Conservation (phyloP, 2,329 filamentous ascomycete species). For the Sarocladiaceae sp. region DNA sequence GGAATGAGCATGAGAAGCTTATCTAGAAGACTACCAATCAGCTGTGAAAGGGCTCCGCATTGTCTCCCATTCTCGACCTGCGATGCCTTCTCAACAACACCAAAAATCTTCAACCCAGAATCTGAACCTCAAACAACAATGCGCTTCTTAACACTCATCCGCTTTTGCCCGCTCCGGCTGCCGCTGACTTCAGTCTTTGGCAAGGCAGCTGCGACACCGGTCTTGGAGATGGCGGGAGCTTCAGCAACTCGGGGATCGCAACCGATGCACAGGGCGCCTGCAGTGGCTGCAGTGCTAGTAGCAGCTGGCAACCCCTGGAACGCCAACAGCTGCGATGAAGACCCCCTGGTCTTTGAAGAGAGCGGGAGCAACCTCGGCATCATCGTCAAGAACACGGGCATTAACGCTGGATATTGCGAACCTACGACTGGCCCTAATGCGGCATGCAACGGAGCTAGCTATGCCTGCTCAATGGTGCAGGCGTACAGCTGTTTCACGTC, state of each 20-base stretch:
- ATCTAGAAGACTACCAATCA: background rate
- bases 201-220: background rate
- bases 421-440: background rate
- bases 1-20: background rate
- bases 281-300: background rate
- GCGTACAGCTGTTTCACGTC: background rate
- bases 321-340: background rate
- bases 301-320: background rate
- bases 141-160: background rate
- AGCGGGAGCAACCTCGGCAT: background rate
- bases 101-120: background rate
- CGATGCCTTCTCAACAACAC: background rate
- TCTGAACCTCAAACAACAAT: no score
- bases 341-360: background rate
- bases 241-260: background rate
- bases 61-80: background rate
- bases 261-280: background rate
- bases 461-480: background rate
- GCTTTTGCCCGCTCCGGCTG: background rate
- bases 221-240: background rate
- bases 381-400: background rate
- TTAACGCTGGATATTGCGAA: background rate
- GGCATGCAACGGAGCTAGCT: background rate
- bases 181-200: background rate
- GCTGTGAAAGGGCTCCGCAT: background rate